phyloP scores from a whole-genome alignment of 2,329 filamentous ascomycete species.

The Ophiostoma quercus region DNA sequence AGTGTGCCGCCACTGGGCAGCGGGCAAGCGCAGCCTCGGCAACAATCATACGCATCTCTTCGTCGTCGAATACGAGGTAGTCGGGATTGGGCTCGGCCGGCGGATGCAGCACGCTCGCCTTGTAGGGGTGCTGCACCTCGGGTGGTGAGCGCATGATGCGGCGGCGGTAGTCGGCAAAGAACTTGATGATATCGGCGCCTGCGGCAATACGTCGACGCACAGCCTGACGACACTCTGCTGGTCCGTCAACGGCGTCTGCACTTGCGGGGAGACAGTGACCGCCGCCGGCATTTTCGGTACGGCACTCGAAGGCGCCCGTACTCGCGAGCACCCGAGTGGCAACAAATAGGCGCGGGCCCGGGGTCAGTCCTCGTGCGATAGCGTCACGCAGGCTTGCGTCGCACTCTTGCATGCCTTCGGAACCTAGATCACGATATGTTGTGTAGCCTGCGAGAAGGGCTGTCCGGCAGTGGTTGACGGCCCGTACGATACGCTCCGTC shows the following conservation, averaged over 20 bases:
- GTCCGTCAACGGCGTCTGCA: slow-evolving; percentile 35
- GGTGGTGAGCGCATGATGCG: slow-evolving; percentile 38
- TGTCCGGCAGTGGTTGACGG: slow-evolving; percentile 47
- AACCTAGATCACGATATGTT: slow-evolving; percentile 52
- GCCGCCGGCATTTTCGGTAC: background rate
- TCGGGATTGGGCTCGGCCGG: slow-evolving; percentile 40
- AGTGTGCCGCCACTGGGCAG: slow-evolving; percentile 38
- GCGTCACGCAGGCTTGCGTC: slow-evolving; percentile 39
- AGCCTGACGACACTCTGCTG: slow-evolving; percentile 44
- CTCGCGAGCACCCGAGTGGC: background rate
- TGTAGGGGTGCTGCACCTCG: slow-evolving; percentile 17
- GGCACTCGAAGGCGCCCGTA: background rate
- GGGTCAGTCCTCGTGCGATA: background rate
- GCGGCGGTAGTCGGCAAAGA: slow-evolving; percentile 47
- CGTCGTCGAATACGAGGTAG: slow-evolving; percentile 43
- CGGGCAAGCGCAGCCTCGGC: slow-evolving; percentile 37
- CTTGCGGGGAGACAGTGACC: background rate
- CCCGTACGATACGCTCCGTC: slow-evolving; percentile 48
- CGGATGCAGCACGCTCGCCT: slow-evolving; percentile 35
- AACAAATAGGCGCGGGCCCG: background rate
- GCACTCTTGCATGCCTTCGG: slow-evolving; percentile 46
- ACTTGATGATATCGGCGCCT: slow-evolving; percentile 48
- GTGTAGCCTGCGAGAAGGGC: slow-evolving; percentile 55
- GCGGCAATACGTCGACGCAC: slow-evolving; percentile 45
- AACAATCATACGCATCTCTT: slow-evolving; percentile 48